These are phyloP conservation scores for Penicillium sp. DNA, from an alignment of 2,329 filamentous ascomycete species.

Conservation along the genomic window DNA sequence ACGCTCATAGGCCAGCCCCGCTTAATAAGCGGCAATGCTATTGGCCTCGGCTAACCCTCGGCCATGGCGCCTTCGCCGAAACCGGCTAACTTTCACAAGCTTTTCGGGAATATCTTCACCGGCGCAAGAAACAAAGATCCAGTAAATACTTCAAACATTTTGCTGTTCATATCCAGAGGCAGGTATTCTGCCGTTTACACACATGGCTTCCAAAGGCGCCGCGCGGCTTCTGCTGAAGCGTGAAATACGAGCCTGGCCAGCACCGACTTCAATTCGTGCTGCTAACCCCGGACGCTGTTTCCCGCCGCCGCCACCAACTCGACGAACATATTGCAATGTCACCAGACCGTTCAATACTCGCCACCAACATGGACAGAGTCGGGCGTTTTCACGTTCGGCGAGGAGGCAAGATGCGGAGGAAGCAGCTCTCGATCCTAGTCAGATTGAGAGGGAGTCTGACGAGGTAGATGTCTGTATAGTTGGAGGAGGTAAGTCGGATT, in stretches of 20 bases:
- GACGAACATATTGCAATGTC: background rate
- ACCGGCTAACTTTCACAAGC: constrained; percentile 5
- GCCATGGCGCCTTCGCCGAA: constrained; percentile 3
- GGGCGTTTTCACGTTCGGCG: constrained; percentile 44
- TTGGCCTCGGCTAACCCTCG: constrained; percentile 10
- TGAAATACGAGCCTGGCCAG: constrained; percentile 31
- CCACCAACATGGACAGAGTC: constrained; percentile 26
- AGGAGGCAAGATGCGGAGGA: constrained; percentile 44
- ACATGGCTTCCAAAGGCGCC: constrained; percentile 40
- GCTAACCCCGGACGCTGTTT: constrained; percentile 19
- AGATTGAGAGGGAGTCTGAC: constrained; percentile 82
- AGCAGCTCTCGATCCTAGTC: constrained; percentile 61
- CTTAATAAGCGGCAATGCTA: constrained; percentile 4
- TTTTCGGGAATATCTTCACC: background rate
- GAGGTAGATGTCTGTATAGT: constrained; percentile 96
- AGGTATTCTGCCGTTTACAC: background rate
- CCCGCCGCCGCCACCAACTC: constrained; percentile 15
- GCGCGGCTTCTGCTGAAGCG: constrained; percentile 41
- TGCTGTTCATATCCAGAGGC: background rate
- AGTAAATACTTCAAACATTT: background rate
- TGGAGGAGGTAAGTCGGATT: constrained; percentile 64
- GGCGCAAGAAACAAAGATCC: background rate
- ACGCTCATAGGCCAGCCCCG: background rate
- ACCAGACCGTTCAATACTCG: background rate
- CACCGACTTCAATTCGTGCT: constrained; percentile 22